Base-by-base conservation (phyloP, 805 yeast genomes). In the Debaryomyces castellii region DNA sequence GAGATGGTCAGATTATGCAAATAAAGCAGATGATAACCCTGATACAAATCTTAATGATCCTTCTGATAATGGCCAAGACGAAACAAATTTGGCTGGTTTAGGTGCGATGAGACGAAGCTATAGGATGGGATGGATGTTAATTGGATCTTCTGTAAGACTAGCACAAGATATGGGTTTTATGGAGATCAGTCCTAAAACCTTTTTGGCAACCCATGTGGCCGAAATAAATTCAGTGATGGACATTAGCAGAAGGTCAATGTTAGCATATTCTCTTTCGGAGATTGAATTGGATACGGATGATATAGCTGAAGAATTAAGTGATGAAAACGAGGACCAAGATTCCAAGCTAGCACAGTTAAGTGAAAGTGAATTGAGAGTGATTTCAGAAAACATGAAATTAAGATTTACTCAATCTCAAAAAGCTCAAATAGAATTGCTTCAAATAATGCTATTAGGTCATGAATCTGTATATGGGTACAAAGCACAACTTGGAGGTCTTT, bases 41-140 rank as follows among this genome's bases (percentile, higher is more conserved):
- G 24, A 35, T 35, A 4, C 24, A 35, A 46, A 40, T 35, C 51
- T 48, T 14, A 43, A 43, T 28, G 42, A 43, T 17, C 43, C 42
- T 21, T 22, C 25, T 17, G 41, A 36, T 3, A 11, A 17, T 28
- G 39, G 40, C 8, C 46, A 44, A 18, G 73, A 67, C 20, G 78
- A 80, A 28, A 62, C 63, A 22, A 76, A 78, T 25, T 66, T 80
- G 36, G 84, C 91, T 0, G 96, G 96, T 0, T 67, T 88, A 38
- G 88, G 89, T 24, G 95, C 96, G 1, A 82, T 90, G 80, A 74
- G 95, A 54, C 72, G 96, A 56, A 83, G 91, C 50, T 91, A 89
- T 61, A 75, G 96, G 33, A 87, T 89, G 90, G 86, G 96, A 0
- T 91, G 96, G 92, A 87, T 90, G 94, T 77, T 89, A 49, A 83